phyloP scores from a whole-genome alignment of 2,329 filamentous ascomycete genomes.

The Aureobasidium musti region DNA sequence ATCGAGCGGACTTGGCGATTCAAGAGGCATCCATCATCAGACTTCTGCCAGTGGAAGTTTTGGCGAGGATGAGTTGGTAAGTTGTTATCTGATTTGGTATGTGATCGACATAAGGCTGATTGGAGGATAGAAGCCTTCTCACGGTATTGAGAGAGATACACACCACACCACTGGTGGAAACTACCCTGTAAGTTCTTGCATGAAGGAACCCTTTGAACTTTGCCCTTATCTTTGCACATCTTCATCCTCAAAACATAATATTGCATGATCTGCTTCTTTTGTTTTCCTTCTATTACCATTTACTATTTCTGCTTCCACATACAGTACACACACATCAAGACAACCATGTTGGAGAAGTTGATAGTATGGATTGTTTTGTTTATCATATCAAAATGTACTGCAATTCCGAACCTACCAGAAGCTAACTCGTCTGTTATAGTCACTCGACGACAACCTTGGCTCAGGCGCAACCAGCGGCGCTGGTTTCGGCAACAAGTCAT shows the following conservation, averaged over 20 bases:
- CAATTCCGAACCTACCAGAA: neutral
- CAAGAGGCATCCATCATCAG: neutral
- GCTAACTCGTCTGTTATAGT: conserved; percentile 32
- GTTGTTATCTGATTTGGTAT: no score
- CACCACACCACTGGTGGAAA: conserved; percentile 19
- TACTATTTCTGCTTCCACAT: neutral
- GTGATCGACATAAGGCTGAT: no score
- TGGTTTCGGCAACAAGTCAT: conserved; percentile 39
- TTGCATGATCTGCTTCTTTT: no score
- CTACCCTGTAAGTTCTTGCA: conserved; percentile 11
- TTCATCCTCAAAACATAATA: no score
- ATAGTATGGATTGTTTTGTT: neutral
- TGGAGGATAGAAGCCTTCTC: neutral
- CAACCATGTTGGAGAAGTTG: conserved; percentile 15
- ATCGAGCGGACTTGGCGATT: neutral
- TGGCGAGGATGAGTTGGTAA: neutral
- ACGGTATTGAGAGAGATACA: conserved; percentile 11
- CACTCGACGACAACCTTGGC: conserved; percentile 29
- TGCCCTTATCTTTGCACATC: conserved; percentile 6
- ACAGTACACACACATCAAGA: neutral
- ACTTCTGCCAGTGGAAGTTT: conserved; percentile 2
- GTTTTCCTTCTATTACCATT: neutral
- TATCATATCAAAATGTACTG: neutral
- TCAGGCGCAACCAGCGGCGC: conserved; percentile 35
- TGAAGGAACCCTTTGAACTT: neutral